phyloP scores from a whole-genome alignment of 1,139 yeast species.

The Arxiozyma heterogenica region DNA sequence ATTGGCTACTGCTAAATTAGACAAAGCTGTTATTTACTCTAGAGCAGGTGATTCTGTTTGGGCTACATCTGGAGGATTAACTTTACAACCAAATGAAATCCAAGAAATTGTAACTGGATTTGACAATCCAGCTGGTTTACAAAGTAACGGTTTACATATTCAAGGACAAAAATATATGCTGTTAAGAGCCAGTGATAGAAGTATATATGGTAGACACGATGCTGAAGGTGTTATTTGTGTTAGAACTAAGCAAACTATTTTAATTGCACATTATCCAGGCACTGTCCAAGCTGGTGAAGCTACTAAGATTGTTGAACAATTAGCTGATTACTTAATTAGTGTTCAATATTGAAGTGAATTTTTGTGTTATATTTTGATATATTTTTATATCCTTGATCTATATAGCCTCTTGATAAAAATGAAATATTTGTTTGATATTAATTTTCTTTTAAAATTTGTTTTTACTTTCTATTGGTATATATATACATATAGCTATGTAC shows the following conservation, averaged over 20 bases:
- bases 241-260: conserved; percentile 84
- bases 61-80: conserved; percentile 75
- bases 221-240: conserved; percentile 85
- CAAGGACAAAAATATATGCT: conserved; percentile 82
- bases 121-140: conserved; percentile 68
- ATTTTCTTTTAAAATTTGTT: too few relatives aligned
- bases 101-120: conserved; percentile 68
- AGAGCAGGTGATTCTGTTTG: conserved; percentile 91
- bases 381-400: background rate
- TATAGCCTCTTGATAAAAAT: background rate
- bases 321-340: conserved; percentile 87
- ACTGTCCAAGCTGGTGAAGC: conserved; percentile 93
- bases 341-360: conserved; percentile 54
- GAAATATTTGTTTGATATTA: too few relatives aligned
- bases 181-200: conserved; percentile 83
- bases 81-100: conserved; percentile 64
- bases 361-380: background rate
- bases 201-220: conserved; percentile 84
- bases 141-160: conserved; percentile 76
- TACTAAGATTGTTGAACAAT: conserved; percentile 83
- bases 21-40: conserved; percentile 86
- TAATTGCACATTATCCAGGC: conserved; percentile 90
- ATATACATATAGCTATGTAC: background rate
- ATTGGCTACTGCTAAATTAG: conserved; percentile 75
- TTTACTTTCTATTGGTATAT: too few relatives aligned